Percentiles rank a stretch among this genome's conserved stretches.
phyloP scores from a whole-genome alignment of 352 stramenopile genomes.

The Phytopythium cucurbitacearum region DNA sequence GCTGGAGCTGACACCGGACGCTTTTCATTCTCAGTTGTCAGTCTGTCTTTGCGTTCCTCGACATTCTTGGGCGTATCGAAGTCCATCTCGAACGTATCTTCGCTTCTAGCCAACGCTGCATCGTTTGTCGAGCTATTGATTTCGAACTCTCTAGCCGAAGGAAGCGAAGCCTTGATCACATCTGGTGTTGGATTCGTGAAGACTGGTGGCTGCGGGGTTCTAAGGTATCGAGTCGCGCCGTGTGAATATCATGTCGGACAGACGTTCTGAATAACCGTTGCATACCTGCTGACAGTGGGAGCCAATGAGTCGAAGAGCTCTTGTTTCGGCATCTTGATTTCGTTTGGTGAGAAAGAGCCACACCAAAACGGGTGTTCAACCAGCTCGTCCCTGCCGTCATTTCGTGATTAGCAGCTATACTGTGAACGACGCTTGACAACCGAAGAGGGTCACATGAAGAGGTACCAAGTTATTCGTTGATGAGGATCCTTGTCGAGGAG shows the following conservation, averaged over 20 bases:
- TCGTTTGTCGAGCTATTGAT: no score
- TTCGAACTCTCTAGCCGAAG: no score
- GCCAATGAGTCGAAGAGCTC: conserved; percentile 38
- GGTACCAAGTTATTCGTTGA: conserved; percentile 69
- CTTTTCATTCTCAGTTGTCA: no score
- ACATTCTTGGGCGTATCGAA: no score
- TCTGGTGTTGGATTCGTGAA: no score
- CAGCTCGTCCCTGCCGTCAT: conserved; percentile 47
- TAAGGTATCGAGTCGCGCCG: no score
- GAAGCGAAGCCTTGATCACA: no score
- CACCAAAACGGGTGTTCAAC: conserved; percentile 71
- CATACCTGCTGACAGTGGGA: not conserved
- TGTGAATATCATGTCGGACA: not conserved
- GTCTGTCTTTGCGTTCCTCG: no score
- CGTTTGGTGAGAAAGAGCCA: conserved; percentile 17
- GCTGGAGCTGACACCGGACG: no score
- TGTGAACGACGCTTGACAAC: not conserved
- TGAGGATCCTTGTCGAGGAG: conserved; percentile 73
- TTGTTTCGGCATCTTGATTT: conserved; percentile 50
- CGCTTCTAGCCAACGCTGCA: no score
- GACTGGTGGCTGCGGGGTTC: no score
- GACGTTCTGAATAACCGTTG: not conserved
- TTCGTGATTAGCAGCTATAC: not conserved
- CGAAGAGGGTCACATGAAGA: conserved; percentile 4
- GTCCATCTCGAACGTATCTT: no score